These are phyloP conservation scores for Citrullus colocynthis DNA, from an alignment of 306 rosid genomes.

Conservation along the genomic window DNA sequence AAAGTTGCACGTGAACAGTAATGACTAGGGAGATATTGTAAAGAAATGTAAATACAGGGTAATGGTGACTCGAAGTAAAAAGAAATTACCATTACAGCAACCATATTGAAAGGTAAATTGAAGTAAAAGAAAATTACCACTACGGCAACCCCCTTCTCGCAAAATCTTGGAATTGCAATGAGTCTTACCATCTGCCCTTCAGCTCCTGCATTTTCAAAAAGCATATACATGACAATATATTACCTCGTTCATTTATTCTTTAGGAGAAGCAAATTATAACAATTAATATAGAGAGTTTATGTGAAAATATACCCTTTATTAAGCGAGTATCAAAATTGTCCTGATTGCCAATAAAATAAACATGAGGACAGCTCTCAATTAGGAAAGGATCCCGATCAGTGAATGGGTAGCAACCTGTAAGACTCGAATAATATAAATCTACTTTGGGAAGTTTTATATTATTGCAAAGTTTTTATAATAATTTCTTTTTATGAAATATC, in stretches of 20 bases:
- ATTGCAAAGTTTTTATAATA: background rate
- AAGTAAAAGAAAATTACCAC: slow-evolving; percentile 40
- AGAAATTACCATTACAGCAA: slow-evolving; percentile 65
- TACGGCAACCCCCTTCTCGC: slow-evolving; percentile 72
- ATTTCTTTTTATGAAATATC: no score
- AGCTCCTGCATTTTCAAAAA: slow-evolving; percentile 40
- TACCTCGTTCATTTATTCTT: background rate
- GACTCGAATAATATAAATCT: slow-evolving; percentile 2
- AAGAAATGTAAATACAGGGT: background rate
- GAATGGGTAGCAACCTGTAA: slow-evolving; percentile 90
- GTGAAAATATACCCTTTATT: slow-evolving; percentile 47
- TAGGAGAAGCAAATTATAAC: background rate
- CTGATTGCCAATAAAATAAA: slow-evolving; percentile 85
- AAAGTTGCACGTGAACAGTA: background rate
- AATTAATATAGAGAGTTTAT: background rate
- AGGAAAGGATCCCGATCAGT: slow-evolving; percentile 80
- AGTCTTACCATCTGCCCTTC: slow-evolving; percentile 90
- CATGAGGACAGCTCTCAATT: slow-evolving; percentile 85
- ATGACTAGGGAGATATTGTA: background rate
- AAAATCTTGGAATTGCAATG: slow-evolving; percentile 68
- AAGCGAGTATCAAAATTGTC: slow-evolving; percentile 56
- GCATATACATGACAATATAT: background rate
- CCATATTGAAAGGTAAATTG: slow-evolving; percentile 2
- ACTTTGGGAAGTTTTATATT: background rate
- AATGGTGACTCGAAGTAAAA: background rate